Conservation (phyloP, 2,329 filamentous ascomycete genomes). For the Sclerotinia spermophila region DNA sequence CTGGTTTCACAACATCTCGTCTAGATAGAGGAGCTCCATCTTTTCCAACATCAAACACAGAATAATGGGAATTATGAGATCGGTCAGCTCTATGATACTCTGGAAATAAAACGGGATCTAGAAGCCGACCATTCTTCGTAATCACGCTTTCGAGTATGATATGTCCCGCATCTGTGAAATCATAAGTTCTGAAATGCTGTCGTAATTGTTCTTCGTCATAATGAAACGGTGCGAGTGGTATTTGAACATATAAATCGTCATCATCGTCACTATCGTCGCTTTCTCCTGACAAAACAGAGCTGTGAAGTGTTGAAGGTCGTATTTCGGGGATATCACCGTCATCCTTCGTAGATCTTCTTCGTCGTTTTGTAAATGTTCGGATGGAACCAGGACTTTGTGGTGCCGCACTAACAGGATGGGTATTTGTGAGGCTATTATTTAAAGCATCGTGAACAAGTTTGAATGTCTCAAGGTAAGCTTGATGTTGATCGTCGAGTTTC, state of each 20-base stretch:
- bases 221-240: conserved; percentile 39
- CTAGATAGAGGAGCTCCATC: conserved; percentile 31
- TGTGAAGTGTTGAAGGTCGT: conserved; percentile 22
- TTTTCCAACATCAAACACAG: conserved; percentile 31
- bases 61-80: conserved; percentile 31
- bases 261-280: conserved; percentile 40
- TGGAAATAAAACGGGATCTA: conserved; percentile 26
- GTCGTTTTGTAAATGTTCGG: conserved; percentile 12
- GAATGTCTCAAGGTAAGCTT: conserved; percentile 31
- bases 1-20: conserved; percentile 23
- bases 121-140: conserved; percentile 22
- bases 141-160: conserved; percentile 40
- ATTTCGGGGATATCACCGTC: background rate
- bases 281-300: conserved; percentile 34
- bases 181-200: conserved; percentile 43
- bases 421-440: conserved; percentile 14
- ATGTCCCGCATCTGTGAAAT: conserved; percentile 42
- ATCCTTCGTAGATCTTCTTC: conserved; percentile 8
- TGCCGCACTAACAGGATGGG: background rate
- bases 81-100: conserved; percentile 25
- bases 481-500: conserved; percentile 30
- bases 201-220: conserved; percentile 45
- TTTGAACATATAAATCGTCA: conserved; percentile 41
- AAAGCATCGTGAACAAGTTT: conserved; percentile 30
- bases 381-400: conserved; percentile 1